Evolutionary conservation across 2,329 filamentous ascomycete genomes (phyloP).

Genomic region (Canariomyces notabilis): DNA sequence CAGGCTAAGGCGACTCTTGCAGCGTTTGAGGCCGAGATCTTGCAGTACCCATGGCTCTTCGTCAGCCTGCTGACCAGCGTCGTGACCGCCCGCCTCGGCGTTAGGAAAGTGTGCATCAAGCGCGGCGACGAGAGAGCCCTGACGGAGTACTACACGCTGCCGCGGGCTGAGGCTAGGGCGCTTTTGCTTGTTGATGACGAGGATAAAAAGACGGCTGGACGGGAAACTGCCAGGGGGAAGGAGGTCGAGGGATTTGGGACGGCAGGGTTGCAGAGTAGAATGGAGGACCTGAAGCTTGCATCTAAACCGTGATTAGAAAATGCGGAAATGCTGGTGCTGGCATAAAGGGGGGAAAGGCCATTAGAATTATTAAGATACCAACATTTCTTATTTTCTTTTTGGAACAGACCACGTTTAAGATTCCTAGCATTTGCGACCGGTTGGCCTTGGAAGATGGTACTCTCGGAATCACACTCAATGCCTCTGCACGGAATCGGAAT

Average conservation of each 20-base stretch:
- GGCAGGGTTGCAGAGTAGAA: neutral
- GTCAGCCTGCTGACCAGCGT: conserved; percentile 72
- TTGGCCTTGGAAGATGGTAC: no score
- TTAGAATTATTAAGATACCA: no score
- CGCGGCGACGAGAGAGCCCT: conserved; percentile 7
- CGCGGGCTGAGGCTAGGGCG: conserved; percentile 17
- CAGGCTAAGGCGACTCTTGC: conserved; percentile 69
- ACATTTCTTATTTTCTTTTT: neutral
- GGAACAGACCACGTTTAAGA: no score
- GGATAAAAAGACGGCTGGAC: neutral
- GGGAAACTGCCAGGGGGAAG: neutral
- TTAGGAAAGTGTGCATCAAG: conserved; percentile 11
- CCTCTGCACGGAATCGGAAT: no score
- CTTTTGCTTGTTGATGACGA: conserved; percentile 9
- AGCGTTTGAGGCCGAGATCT: conserved; percentile 84
- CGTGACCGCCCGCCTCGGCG: conserved; percentile 68
- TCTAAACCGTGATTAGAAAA: neutral
- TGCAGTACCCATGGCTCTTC: conserved; percentile 92
- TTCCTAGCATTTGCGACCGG: no score
- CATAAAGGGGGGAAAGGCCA: no score
- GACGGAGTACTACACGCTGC: conserved; percentile 11
- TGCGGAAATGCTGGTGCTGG: no score
- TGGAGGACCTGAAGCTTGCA: conserved; percentile 8
- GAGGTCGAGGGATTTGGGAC: neutral
- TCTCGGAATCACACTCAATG: no score